A percentile compares a stretch with the other conserved stretches of the same genome.
These are phyloP conservation scores for Lactarius sanguifluus DNA, from an alignment of 768 basidiomycete genomes.

Conservation along the genomic window DNA sequence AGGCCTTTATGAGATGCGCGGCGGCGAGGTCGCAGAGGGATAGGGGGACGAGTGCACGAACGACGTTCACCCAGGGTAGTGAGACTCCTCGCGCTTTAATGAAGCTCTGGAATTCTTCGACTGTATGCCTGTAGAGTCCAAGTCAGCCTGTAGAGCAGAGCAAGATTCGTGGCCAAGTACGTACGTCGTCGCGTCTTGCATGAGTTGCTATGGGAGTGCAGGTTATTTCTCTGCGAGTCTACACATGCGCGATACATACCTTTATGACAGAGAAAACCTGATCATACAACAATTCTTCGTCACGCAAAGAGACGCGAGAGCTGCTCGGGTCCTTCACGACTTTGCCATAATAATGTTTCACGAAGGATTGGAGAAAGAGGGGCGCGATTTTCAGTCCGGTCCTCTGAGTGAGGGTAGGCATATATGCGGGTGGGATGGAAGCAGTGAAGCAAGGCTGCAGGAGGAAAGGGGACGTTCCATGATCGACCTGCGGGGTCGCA, in stretches of 20 bases:
- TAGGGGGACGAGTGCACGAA: constrained; percentile 69
- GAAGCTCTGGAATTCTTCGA: constrained; percentile 81
- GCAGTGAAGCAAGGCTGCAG: background rate
- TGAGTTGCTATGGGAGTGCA: constrained; percentile 52
- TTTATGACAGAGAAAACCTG: constrained; percentile 74
- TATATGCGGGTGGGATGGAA: background rate
- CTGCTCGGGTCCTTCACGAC: constrained; percentile 31
- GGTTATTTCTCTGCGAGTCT: background rate
- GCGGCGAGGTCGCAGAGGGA: constrained; percentile 75
- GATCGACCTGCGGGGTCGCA: background rate
- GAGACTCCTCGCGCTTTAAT: constrained; percentile 78
- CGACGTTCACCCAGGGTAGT: constrained; percentile 77
- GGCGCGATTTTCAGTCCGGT: constrained; percentile 66
- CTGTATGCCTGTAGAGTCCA: constrained; percentile 57
- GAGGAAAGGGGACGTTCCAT: background rate
- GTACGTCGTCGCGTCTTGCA: constrained; percentile 68
- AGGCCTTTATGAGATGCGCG: constrained; percentile 62
- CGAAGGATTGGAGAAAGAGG: constrained; percentile 66
- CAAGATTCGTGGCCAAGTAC: constrained; percentile 31
- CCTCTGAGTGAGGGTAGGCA: constrained; percentile 51
- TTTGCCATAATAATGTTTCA: constrained; percentile 81
- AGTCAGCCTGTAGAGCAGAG: constrained; percentile 2
- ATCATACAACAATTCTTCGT: constrained; percentile 79
- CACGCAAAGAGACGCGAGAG: constrained; percentile 40
- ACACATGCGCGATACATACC: constrained; percentile 40